A percentile compares a stretch with the other conserved stretches of the same genome.
Evolutionary conservation across 2,329 filamentous ascomycete species (phyloP).

Genomic region (Neonectria sp.): DNA sequence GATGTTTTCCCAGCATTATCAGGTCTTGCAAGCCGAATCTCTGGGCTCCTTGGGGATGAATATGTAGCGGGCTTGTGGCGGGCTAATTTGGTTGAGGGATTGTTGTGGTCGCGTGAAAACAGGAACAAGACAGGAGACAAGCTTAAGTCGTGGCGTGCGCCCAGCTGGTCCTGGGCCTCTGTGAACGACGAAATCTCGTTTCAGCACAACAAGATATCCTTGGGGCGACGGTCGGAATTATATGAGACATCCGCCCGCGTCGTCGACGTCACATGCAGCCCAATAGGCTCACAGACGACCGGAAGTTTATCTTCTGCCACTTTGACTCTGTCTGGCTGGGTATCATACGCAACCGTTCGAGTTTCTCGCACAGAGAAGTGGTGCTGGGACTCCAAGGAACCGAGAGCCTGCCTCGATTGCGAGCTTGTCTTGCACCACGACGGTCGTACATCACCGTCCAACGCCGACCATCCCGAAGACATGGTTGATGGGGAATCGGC

Average conservation of each 20-base stretch:
- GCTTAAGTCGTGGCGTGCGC: conserved; percentile 24
- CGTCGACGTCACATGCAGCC: background rate
- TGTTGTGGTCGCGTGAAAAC: conserved; percentile 14
- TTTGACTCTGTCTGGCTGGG: background rate
- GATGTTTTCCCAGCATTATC: conserved; percentile 35
- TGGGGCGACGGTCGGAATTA: conserved; percentile 1
- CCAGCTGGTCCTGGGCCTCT: conserved; percentile 35
- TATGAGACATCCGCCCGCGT: conserved; percentile 18
- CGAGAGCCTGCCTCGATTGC: background rate
- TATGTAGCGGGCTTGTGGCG: conserved; percentile 28
- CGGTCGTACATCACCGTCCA: background rate
- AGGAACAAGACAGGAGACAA: background rate
- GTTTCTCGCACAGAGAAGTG: background rate
- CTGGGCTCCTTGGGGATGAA: conserved; percentile 21
- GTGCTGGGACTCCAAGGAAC: background rate
- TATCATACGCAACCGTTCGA: background rate
- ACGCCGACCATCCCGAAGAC: conserved; percentile 22
- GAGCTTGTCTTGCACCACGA: background rate
- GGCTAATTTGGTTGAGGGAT: conserved; percentile 20
- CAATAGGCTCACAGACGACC: background rate
- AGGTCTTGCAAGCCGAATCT: conserved; percentile 29
- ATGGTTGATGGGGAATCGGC: conserved; percentile 15
- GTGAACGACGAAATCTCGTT: conserved; percentile 20
- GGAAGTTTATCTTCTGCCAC: background rate
- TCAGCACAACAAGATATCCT: conserved; percentile 4